Percentiles rank a stretch among this genome's conserved stretches.
These are phyloP conservation scores for Fonsecaea erecta DNA, from an alignment of 2,329 filamentous ascomycete genomes.

Conservation along the genomic window DNA sequence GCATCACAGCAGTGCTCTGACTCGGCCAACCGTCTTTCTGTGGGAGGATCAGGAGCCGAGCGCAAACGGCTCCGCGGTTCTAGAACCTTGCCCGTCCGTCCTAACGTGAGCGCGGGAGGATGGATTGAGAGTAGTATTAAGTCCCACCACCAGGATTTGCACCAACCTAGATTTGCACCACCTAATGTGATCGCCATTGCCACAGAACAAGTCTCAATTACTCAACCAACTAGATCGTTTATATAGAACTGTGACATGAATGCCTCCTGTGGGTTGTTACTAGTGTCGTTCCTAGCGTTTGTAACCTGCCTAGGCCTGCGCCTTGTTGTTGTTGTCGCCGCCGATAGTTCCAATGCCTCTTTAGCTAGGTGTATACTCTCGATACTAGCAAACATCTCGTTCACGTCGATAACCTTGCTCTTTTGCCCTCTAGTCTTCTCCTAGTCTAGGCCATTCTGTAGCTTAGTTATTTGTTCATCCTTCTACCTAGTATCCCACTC, in stretches of 20 bases:
- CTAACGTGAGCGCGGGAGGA: neutral
- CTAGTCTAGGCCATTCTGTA: neutral
- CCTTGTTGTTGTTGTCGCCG: neutral
- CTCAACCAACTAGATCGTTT: neutral
- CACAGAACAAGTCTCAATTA: neutral
- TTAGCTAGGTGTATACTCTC: conserved; percentile 8
- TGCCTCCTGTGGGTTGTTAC: neutral
- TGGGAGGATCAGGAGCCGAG: neutral
- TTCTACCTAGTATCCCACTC: neutral
- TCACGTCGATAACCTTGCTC: conserved; percentile 6
- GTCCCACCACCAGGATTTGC: no score
- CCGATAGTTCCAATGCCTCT: conserved; percentile 4
- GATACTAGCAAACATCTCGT: conserved; percentile 20
- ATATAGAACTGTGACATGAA: conserved; percentile 10
- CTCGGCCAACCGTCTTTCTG: neutral
- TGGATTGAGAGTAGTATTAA: no score
- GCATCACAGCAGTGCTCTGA: neutral
- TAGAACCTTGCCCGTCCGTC: neutral
- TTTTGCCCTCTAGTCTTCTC: conserved; percentile 3
- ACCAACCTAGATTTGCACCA: no score
- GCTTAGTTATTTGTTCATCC: neutral
- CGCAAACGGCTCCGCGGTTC: neutral
- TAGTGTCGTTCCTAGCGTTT: neutral
- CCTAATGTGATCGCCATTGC: no score
- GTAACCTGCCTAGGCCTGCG: neutral